A percentile compares a stretch with the other conserved stretches of the same genome.
phyloP scores from a whole-genome alignment of 257 asterid species.

The Fraxinus pennsylvanica region DNA sequence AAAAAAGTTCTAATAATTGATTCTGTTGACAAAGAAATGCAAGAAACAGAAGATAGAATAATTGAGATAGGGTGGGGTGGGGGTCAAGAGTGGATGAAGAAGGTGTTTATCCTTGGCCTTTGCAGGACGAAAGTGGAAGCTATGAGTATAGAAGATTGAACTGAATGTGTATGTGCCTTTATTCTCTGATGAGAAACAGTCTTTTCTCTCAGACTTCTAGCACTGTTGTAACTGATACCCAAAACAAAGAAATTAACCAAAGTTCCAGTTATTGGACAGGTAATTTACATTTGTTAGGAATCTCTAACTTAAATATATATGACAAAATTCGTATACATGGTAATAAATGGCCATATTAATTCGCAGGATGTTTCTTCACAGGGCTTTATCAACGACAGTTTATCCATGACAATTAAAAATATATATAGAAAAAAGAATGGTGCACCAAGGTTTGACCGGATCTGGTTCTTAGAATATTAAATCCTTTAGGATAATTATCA shows the following conservation, averaged over 20 bases:
- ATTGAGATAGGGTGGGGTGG: background rate
- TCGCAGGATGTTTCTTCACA: conserved; percentile 7
- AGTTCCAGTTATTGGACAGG: conserved; percentile 41
- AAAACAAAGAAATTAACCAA: conserved; percentile 12
- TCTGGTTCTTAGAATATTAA: conserved; percentile 17
- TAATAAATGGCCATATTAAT: conserved; percentile 11
- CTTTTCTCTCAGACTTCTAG: conserved; percentile 13
- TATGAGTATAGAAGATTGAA: conserved; percentile 8
- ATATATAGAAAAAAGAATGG: background rate
- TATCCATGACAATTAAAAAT: background rate
- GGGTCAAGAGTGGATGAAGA: background rate
- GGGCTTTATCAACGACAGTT: conserved; percentile 32
- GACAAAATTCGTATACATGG: conserved; percentile 13
- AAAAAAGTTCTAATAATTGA: background rate
- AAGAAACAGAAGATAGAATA: background rate
- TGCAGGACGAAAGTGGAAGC: conserved; percentile 36
- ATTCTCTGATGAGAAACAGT: conserved; percentile 41
- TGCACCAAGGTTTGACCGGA: conserved; percentile 31
- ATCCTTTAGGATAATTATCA: background rate
- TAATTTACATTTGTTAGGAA: conserved; percentile 35
- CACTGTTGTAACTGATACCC: conserved; percentile 46
- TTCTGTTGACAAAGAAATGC: background rate
- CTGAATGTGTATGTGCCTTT: conserved; percentile 37
- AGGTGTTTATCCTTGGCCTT: conserved; percentile 41
- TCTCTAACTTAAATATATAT: conserved; percentile 12